phyloP scores from a whole-genome alignment of 177 flowering plant genomes.

The Tripterygium wilfordii region DNA sequence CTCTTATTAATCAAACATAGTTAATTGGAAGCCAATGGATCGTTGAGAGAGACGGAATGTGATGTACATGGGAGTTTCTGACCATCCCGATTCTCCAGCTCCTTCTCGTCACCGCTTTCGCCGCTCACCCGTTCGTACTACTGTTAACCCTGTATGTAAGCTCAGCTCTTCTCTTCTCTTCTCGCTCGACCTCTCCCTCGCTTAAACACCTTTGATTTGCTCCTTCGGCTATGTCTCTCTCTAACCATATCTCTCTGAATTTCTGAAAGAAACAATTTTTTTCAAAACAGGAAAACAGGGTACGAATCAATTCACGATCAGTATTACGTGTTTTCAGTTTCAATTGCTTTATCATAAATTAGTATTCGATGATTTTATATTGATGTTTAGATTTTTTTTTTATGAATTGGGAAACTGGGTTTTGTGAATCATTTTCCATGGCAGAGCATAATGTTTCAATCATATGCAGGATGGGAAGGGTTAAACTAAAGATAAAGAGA shows the following conservation, averaged over 20 bases:
- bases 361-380: too few relatives aligned
- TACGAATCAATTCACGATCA: too few relatives aligned
- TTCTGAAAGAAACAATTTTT: neutral
- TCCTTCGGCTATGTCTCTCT: slow-evolving; percentile 12
- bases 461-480: slow-evolving; percentile 39
- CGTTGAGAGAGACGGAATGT: too few relatives aligned
- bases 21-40: too few relatives aligned
- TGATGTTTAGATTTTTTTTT: too few relatives aligned
- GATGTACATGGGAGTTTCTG: too few relatives aligned
- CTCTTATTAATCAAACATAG: too few relatives aligned
- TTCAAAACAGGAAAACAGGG: neutral
- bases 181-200: slow-evolving; percentile 1
- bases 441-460: neutral
- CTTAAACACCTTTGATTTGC: slow-evolving; percentile 14
- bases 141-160: slow-evolving; percentile 10
- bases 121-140: slow-evolving; percentile 24
- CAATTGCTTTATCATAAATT: too few relatives aligned
- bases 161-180: slow-evolving; percentile 5
- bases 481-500: slow-evolving; percentile 39
- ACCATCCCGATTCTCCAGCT: slow-evolving; percentile 28
- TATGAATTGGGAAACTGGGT: too few relatives aligned
- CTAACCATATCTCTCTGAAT: neutral
- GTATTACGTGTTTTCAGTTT: too few relatives aligned
- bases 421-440: too few relatives aligned
- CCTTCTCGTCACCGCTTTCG: slow-evolving; percentile 16